A percentile compares a stretch with the other conserved stretches of the same genome.
phyloP scores from a whole-genome alignment of 306 rosid species.

The Quercus bicolor region DNA sequence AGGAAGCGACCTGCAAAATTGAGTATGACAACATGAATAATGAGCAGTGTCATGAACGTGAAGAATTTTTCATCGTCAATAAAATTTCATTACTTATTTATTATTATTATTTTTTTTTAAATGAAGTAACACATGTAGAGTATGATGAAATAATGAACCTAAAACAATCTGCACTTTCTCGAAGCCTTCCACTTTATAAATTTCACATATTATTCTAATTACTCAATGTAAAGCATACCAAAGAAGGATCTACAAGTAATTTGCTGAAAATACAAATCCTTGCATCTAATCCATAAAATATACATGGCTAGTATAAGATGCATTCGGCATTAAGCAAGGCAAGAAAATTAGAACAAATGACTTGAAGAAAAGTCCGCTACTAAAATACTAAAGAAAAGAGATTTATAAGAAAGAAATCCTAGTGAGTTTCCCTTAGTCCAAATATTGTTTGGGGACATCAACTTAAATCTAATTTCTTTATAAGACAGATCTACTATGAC shows the following conservation, averaged over 20 bases:
- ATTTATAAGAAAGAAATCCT: neutral
- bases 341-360: neutral
- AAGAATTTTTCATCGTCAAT: too few species aligned
- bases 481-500: neutral
- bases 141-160: neutral
- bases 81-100: too few species aligned
- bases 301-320: neutral
- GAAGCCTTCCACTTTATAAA: neutral
- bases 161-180: neutral
- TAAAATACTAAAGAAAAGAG: neutral
- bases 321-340: neutral
- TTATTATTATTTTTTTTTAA: too few species aligned
- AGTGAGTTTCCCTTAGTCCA: too few species aligned
- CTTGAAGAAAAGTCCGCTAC: neutral
- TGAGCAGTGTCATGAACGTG: neutral
- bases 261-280: neutral
- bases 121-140: neutral
- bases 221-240: neutral
- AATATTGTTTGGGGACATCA: neutral
- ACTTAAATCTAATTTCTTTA: neutral
- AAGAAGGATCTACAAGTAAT: neutral
- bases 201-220: neutral
- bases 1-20: constrained; percentile 55
- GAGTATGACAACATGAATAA: neutral
- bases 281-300: neutral